Base-by-base conservation (phyloP, 2,329 filamentous ascomycete genomes). In the Paecilomyces sp. region DNA sequence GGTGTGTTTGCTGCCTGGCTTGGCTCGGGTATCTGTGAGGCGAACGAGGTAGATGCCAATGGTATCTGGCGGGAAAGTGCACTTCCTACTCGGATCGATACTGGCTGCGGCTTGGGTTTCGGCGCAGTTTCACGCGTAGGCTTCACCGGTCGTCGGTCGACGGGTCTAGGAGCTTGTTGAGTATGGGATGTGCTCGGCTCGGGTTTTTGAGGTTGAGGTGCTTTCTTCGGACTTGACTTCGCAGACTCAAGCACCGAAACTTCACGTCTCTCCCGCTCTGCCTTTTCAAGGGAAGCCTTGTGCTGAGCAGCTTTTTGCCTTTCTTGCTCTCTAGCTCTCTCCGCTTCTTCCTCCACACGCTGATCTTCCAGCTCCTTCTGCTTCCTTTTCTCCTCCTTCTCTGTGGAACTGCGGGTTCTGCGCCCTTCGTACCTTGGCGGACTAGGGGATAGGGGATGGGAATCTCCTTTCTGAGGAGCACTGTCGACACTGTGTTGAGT, bases 371-470 rank as follows among this genome's bases (percentile, higher is more conserved):
- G 61, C 47, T 74, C 70, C 36, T 67, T 67, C 52, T 70, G 70
- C 51, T 65, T 76, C 56, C 71, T 74, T 61, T 70, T 77, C 60
- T 74, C 72, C 64, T 79, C 83, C 59, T 80, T 80, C 66, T 87
- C 85, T 1, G 80, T 83, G 1, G 84, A 86, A 69, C 82, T 84
- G 58, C 84, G 78, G 6, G 83, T 86, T 57, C 81, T 80, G 56
- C 83, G 75, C 9, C 68, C 66, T 61, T 77, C 74, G 47, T 72
- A 72, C 57, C 65, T 70, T 4, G 67, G 63, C 4, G 75, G 74
- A 60, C 70, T 76, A 30, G 63, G 60, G 11, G 66, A 63, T 11
- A 67, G 64, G 18, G 63, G 64, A 51, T 65, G 68, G 13, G 65
- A 60, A 30, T 59, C 63, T 24, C 64, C 66, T 15, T 54, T 54